phyloP scores from a whole-genome alignment of 805 yeast genomes.

The Schizosaccharomyces osmophilus region DNA sequence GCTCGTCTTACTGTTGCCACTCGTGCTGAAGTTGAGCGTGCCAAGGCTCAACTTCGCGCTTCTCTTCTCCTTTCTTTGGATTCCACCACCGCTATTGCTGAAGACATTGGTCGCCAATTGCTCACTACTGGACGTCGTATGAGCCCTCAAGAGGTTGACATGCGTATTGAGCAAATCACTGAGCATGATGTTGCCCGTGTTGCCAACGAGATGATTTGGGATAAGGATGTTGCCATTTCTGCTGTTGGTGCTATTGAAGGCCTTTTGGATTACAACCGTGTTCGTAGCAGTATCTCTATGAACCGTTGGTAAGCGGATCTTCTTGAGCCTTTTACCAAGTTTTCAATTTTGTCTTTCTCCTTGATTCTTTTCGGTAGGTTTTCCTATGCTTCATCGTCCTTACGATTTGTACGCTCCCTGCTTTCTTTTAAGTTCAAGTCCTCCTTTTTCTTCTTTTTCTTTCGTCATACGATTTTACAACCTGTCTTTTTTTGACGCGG shows the following conservation, averaged over 20 bases:
- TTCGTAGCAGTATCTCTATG: conserved; percentile 23
- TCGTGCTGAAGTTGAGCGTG: conserved; percentile 72
- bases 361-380: no score
- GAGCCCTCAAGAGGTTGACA: conserved; percentile 49
- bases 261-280: conserved; percentile 42
- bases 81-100: conserved; percentile 88
- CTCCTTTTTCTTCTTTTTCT: no score
- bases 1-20: conserved; percentile 58
- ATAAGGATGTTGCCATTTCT: conserved; percentile 70
- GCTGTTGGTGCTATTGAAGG: conserved; percentile 63
- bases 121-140: conserved; percentile 74
- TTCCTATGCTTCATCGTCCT: no score
- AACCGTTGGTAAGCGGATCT: not conserved
- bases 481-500: no score
- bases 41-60: conserved; percentile 86
- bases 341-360: no score
- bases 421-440: no score
- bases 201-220: conserved; percentile 61
- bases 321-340: not conserved
- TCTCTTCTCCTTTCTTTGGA: conserved; percentile 71
- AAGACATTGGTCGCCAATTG: conserved; percentile 90
- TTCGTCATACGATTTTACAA: no score
- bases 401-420: no score
- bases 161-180: conserved; percentile 52
- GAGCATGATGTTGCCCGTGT: conserved; percentile 61